phyloP scores from a whole-genome alignment of 2,329 filamentous ascomycete species.

The Ceratocystis alfenasii region DNA sequence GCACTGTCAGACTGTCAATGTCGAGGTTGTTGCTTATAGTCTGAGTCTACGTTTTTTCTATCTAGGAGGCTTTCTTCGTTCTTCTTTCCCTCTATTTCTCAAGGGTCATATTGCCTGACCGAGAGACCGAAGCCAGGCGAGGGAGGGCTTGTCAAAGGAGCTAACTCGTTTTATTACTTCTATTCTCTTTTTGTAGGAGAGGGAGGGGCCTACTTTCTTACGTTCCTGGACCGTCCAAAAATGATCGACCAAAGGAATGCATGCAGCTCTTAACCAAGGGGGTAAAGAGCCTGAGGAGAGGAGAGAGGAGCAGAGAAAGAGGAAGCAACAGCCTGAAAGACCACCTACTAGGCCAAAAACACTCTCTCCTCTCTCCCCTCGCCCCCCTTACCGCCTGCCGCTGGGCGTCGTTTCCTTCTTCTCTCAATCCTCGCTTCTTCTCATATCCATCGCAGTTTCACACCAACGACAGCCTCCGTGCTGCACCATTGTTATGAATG shows the following conservation, averaged over 20 bases:
- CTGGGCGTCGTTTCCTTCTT: not conserved
- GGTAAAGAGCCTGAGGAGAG: not conserved
- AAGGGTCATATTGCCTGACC: not conserved
- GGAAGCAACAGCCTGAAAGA: not conserved
- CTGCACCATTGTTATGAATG: no score
- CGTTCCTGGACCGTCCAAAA: not conserved
- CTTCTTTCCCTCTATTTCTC: no score
- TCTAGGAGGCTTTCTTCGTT: not conserved
- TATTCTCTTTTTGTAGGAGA: not conserved
- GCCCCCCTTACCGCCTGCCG: not conserved
- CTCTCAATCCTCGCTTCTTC: no score
- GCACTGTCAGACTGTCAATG: no score
- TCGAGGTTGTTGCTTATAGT: no score
- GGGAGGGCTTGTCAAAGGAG: not conserved
- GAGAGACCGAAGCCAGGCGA: not conserved
- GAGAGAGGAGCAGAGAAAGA: not conserved
- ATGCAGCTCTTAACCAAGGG: not conserved
- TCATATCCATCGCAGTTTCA: not conserved
- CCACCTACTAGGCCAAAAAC: no score
- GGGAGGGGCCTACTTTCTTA: not conserved
- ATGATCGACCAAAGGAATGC: slow-evolving; percentile 7
- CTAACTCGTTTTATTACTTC: not conserved
- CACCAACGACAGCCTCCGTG: not conserved
- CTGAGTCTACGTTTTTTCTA: not conserved
- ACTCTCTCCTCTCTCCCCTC: not conserved